These are phyloP conservation scores for Monilinia laxa DNA, from an alignment of 2,329 filamentous ascomycete genomes.

Conservation along the genomic window DNA sequence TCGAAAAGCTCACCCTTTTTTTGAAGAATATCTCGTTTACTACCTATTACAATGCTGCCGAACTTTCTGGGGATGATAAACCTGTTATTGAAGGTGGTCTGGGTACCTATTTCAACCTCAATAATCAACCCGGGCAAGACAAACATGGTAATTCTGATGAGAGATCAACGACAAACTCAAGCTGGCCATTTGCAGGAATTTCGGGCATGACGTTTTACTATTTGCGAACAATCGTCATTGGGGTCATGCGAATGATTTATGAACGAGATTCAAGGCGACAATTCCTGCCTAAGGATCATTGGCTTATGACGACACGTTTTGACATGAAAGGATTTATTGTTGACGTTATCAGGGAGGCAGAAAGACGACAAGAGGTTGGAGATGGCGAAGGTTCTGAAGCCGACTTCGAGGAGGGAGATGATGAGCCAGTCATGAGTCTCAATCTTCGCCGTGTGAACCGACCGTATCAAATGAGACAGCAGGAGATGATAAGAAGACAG, in stretches of 20 bases:
- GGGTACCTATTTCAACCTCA: constrained; percentile 47
- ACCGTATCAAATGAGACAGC: constrained; percentile 59
- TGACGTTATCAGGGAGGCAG: constrained; percentile 84
- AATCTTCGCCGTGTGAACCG: constrained; percentile 56
- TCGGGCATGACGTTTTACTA: constrained; percentile 74
- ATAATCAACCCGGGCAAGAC: constrained; percentile 27
- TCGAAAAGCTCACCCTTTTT: constrained; percentile 75
- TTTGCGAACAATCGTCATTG: constrained; percentile 76
- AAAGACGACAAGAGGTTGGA: constrained; percentile 67
- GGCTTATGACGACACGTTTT: constrained; percentile 87
- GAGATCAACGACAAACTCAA: neutral
- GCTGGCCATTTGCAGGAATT: constrained; percentile 56
- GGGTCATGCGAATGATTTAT: constrained; percentile 82
- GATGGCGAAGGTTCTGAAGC: constrained; percentile 50
- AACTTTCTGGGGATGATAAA: constrained; percentile 52
- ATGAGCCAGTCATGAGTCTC: constrained; percentile 42
- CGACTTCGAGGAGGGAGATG: constrained; percentile 45
- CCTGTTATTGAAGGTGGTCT: constrained; percentile 44
- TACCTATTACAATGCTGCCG: constrained; percentile 78
- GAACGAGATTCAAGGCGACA: constrained; percentile 86
- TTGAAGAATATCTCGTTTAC: constrained; percentile 89
- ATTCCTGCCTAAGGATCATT: constrained; percentile 81
- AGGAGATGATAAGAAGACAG: constrained; percentile 62
- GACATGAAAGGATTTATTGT: constrained; percentile 87
- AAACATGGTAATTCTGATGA: constrained; percentile 20